Evolutionary conservation across 345 rosid species (phyloP), one percentile per base, ranked within the genome.

Genomic region (Eucalyptus pumila): DNA sequence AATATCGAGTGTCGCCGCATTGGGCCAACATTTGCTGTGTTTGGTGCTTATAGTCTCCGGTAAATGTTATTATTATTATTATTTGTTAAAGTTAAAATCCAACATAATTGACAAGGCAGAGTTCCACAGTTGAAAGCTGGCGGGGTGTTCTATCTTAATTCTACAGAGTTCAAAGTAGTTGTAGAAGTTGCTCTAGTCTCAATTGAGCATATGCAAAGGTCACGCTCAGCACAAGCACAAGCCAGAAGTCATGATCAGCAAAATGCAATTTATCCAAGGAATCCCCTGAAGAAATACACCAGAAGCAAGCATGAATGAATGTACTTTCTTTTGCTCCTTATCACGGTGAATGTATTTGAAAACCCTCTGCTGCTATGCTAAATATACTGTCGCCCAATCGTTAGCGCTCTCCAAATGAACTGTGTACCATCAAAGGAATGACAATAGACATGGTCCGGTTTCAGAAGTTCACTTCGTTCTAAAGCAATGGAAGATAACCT

Each of bases 401-500:
- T 11, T 76, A 4, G 47, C 19, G 81, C 44, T 69, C 81, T 34
- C 81, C 24, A 6, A 69, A 69, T 69, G 81, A 34, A 69, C 85
- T 11, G 47, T 37, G 47, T 23, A 76, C 9, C 7, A 40, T 76
- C 47, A 40, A 11, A 8, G 85, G 30, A 76, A 40, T 11, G 87
- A 19, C 26, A 8, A 24, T 54, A 32, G 60, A 50, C 54, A 54
- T 50, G 21, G 14, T 26, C 27, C 16, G 12, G 87, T 86, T 50
- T 86, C 27, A 45, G 87, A 86, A 51, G 58, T 34, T 32, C n/a
- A 26, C 62, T 52, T 86, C 10, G n/a, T 50, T 34, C 45, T 49
- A 26, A 86, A 19, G 87, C 62, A 56, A 19, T 90, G 95, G 92
- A 90, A 89, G 80, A 96, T 93, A 90, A 96, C 96, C 89, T 94